Base-by-base conservation (phyloP, 495 filamentous ascomycete species). In the Podospora didyma region DNA sequence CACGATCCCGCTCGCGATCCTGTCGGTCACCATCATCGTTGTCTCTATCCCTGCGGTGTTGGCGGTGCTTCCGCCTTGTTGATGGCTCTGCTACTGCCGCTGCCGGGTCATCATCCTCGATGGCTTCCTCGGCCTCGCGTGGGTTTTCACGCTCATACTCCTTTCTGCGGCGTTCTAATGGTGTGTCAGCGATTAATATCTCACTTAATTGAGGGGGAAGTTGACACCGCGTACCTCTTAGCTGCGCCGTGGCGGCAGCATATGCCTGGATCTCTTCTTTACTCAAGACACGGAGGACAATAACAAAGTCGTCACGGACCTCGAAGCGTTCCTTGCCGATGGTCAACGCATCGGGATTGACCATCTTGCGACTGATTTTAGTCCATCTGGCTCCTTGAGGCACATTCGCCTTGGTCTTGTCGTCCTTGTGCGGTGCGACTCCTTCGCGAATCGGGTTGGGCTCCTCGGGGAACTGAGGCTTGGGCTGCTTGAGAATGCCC, bases 341-440 rank as follows among this genome's bases (percentile, higher is more conserved):
- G 56, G 86, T 84, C 50, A 96, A 74, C 0, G 90, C 89, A 53
- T 86, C 86, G 0, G 90, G 89, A 61, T 91, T 96, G 62, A 96
- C 90, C 51, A 93, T 77, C 51, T 85, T 81, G 24, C 90, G 82
- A 69, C 86, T 87, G 65, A 96, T 89, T 77, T 92, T 96, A 39
- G 90, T 96, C 90, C 90, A 96, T 45, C 89, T 80, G 3, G 90
- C 90, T 34, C 85, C 86, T 0, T 84, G 75, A 6, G 90, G 90
- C 52, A 93, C 89, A 21, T 85, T 83, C 46, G 73, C 73, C 62
- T 78, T 80, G 58, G 85, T 87, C 70, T 89, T 89, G 48, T 88
- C 85, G 51, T 92, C 89, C 70, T 93, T 94, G 65, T 92, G 80
- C 16, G 90, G 90, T 3, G 89, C 89, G 14, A 94, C 90, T n/a